These are phyloP conservation scores for Prunus kanzakura DNA, from an alignment of 306 rosid genomes.

Conservation along the genomic window DNA sequence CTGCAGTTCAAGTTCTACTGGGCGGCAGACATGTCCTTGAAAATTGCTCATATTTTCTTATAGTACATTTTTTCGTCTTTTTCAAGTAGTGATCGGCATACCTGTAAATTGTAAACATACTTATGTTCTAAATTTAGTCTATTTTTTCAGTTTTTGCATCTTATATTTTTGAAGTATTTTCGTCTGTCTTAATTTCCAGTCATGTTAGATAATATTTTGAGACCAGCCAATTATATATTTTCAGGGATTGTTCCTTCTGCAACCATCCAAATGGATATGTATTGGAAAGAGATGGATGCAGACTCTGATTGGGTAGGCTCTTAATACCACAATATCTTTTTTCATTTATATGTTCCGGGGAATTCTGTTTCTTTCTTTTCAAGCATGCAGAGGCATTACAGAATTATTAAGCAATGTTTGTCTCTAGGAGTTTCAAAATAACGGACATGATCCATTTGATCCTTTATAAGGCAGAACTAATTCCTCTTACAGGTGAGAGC, in stretches of 20 bases:
- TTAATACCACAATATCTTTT: conserved; percentile 14
- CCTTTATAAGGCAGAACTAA: conserved; percentile 25
- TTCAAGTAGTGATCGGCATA: neutral
- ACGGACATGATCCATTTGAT: conserved; percentile 3
- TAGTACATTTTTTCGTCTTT: neutral
- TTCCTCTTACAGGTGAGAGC: conserved; percentile 71
- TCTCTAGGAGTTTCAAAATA: conserved; percentile 1
- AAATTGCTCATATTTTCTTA: neutral
- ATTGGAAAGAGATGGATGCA: conserved; percentile 89
- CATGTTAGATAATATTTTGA: conserved; percentile 5
- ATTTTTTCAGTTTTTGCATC: neutral
- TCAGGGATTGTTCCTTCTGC: conserved; percentile 74
- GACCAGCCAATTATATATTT: conserved; percentile 31
- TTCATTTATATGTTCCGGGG: conserved; percentile 2
- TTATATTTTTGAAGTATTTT: neutral
- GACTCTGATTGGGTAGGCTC: conserved; percentile 96
- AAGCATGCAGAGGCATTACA: conserved; percentile 6
- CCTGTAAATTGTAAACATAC: neutral
- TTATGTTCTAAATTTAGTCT: neutral
- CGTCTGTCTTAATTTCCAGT: neutral
- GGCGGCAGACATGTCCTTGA: neutral
- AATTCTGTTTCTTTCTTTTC: conserved; percentile 12
- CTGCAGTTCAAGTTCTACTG: neutral
- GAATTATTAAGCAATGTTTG: conserved; percentile 21
- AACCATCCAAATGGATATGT: conserved; percentile 77